A percentile compares a stretch with the other conserved stretches of the same genome.
Conservation (phyloP, 2,329 filamentous ascomycete genomes). For the Sarocladium brachiariae region DNA sequence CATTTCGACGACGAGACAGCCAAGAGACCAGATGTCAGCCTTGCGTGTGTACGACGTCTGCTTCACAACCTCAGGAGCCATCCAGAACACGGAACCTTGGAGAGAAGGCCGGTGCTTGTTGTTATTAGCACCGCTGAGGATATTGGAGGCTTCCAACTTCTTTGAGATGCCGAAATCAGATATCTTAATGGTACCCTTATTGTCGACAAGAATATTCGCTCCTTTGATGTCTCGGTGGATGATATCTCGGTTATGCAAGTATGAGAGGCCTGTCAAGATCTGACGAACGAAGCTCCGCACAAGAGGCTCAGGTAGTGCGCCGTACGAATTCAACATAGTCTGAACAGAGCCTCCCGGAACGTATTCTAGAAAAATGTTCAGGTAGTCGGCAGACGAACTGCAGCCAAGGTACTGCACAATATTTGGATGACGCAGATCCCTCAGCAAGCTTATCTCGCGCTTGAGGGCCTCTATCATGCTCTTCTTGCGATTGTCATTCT, state of each 20-base stretch:
- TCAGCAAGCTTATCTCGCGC: slow-evolving; percentile 88
- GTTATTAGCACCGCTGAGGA: slow-evolving; percentile 63
- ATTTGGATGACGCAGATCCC: slow-evolving; percentile 90
- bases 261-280: slow-evolving; percentile 86
- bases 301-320: slow-evolving; percentile 84
- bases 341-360: slow-evolving; percentile 96
- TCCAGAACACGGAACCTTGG: slow-evolving; percentile 98
- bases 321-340: slow-evolving; percentile 98
- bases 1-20: slow-evolving; percentile 97
- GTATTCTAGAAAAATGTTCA: slow-evolving; percentile 99
- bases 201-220: slow-evolving; percentile 96
- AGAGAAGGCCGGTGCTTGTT: slow-evolving; percentile 70
- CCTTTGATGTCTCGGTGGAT: slow-evolving; percentile 99
- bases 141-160: slow-evolving; percentile 86
- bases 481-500: slow-evolving; percentile 86
- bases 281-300: slow-evolving; percentile 96
- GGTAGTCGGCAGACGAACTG: slow-evolving; percentile 79
- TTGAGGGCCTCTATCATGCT: slow-evolving; percentile 97
- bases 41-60: slow-evolving; percentile 98
- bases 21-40: slow-evolving; percentile 97
- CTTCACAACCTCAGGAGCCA: slow-evolving; percentile 97
- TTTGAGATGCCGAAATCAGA: slow-evolving; percentile 99
- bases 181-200: slow-evolving; percentile 98
- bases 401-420: slow-evolving; percentile 98
- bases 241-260: slow-evolving; percentile 89